Evolutionary conservation across 495 filamentous ascomycete species (phyloP), one percentile per base, ranked within the genome.

Genomic region (Xylaria bambusicola): DNA sequence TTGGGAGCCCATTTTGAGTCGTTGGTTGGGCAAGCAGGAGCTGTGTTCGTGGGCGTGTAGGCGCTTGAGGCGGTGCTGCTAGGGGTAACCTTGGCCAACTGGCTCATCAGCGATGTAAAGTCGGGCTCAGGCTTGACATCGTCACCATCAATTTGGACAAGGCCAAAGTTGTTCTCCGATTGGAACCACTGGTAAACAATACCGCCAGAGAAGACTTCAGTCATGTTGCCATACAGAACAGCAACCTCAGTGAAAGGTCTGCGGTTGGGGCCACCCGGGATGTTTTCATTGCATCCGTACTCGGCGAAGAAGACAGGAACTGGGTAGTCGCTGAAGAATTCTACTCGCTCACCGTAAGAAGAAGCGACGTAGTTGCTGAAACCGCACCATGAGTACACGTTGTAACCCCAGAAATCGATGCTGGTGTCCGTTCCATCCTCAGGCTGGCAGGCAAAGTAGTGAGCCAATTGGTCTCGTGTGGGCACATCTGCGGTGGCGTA

Each of bases 301-400:
- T 98, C 94, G 59, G 94, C 92, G 71, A 98, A 97, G 86, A 98
- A 98, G 61, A 88, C 86, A 50, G 94, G 94, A 5, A 96, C 89
- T 9, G 88, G 88, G 78, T 96, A 98, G 66, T 87, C 86, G 51
- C 73, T 63, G 76, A 96, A 98, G 75, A 95, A 91, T n/a, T 86
- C 71, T 41, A 91, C 92, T 62, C 91, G 86, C 31, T 80, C 80
- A 62, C 87, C 79, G 74, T 91, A 98, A 12, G 89, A 88, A 0
- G 93, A 97, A 3, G 65, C 56, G 38, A 74, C 57, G 69, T 88
- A 93, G 61, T 81, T 82, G 60, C 87, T 93, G 40, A 89, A 66
- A 50, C 94, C 94, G 69, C 94, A 98, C 94, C 94, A 98, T 27
- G 90, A 93, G 79, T 98, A 98, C 78, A 97, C 92, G 76, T 98